A percentile compares a stretch with the other conserved stretches of the same genome.
These are phyloP conservation scores for Salix koriyanagi DNA, from an alignment of 345 rosid species.

Conservation along the genomic window DNA sequence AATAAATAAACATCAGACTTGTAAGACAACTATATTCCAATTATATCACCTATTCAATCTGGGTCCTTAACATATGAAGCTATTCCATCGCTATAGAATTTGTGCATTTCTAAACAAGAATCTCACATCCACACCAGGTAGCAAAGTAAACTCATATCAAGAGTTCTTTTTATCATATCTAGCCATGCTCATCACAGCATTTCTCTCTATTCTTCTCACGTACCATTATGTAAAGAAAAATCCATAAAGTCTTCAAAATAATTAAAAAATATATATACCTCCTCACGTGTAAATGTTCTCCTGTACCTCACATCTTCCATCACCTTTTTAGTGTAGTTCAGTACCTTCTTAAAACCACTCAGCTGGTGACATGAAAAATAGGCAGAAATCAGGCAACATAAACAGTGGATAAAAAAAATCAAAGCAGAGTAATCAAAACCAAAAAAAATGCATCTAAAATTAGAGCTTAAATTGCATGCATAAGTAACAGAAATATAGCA, in stretches of 20 bases:
- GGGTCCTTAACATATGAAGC: background rate
- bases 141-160: background rate
- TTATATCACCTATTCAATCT: background rate
- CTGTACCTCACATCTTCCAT: conserved; percentile 81
- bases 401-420: conserved; percentile 2
- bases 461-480: background rate
- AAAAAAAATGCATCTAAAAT: background rate
- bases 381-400: background rate
- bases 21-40: background rate
- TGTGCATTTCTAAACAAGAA: background rate
- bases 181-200: background rate
- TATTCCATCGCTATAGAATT: background rate
- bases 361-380: conserved; percentile 52
- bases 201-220: background rate
- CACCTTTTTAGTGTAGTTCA: conserved; percentile 88
- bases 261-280: conserved; percentile 43
- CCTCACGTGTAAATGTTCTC: conserved; percentile 77
- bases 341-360: conserved; percentile 91
- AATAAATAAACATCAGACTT: background rate
- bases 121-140: background rate
- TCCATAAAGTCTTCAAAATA: background rate
- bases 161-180: background rate
- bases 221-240: conserved; percentile 2
- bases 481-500: too few species aligned
- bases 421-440: background rate